These are phyloP conservation scores for Calonectria honghensis DNA, from an alignment of 2,329 filamentous ascomycete genomes.

Conservation along the genomic window DNA sequence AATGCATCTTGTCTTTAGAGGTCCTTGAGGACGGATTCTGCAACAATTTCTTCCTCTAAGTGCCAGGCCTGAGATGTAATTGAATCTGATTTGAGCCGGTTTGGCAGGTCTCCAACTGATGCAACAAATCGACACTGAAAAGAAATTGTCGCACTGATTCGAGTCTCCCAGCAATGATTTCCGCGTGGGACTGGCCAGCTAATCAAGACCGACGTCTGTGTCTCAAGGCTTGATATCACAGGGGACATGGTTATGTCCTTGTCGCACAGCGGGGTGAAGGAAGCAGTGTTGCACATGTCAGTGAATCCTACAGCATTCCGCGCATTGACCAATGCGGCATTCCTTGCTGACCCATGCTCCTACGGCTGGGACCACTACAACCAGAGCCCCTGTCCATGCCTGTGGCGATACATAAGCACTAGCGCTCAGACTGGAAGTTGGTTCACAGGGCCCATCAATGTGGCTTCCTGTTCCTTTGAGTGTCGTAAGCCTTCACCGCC, in stretches of 20 bases:
- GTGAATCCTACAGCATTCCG: neutral
- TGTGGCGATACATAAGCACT: neutral
- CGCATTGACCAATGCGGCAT: conserved; percentile 10
- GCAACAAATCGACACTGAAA: conserved; percentile 9
- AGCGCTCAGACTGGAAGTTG: neutral
- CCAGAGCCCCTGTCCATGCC: neutral
- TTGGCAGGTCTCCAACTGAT: neutral
- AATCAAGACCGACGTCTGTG: neutral
- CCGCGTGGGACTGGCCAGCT: neutral
- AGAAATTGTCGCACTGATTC: conserved; percentile 6
- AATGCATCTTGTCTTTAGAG: neutral
- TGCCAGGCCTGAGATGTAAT: neutral
- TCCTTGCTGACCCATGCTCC: neutral
- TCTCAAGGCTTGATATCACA: neutral
- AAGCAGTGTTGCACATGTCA: neutral
- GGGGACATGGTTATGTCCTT: neutral
- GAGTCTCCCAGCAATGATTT: neutral
- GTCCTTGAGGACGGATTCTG: neutral
- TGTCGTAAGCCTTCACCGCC: neutral
- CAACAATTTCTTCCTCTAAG: too few species aligned
- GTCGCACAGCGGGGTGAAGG: conserved; percentile 8
- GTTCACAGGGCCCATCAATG: neutral
- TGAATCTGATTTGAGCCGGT: neutral
- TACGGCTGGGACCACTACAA: neutral
- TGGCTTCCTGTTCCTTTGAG: neutral